Conservation (phyloP, 1,139 yeast genomes). For the Starmera stellimalicola region DNA sequence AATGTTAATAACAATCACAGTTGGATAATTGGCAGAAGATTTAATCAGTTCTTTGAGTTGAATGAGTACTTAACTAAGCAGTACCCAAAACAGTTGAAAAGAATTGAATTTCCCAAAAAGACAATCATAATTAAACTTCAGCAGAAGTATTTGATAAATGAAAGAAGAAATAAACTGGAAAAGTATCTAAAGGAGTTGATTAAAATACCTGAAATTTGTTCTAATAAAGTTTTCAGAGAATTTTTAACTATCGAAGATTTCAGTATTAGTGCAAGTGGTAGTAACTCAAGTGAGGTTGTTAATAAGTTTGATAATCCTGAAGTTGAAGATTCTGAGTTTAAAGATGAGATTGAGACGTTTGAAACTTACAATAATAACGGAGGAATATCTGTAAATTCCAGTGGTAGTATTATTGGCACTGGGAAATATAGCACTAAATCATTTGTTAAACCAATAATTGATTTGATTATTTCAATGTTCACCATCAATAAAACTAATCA, state of each 20-base stretch:
- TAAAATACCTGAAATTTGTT: constrained; percentile 59
- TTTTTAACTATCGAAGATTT: constrained; percentile 73
- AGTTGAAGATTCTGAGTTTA: constrained; percentile 4
- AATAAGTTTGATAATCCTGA: neutral
- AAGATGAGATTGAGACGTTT: constrained; percentile 1
- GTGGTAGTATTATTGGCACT: constrained; percentile 1
- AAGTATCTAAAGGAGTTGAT: constrained; percentile 51
- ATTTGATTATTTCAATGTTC: constrained; percentile 61
- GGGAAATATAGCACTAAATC: constrained; percentile 21
- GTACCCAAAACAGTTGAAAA: constrained; percentile 40
- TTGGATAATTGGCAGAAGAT: constrained; percentile 86
- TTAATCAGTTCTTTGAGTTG: constrained; percentile 70
- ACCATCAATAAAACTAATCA: constrained; percentile 54
- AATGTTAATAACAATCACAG: constrained; percentile 35
- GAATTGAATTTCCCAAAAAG: constrained; percentile 43
- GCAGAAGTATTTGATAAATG: constrained; percentile 52
- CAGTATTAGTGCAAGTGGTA: constrained; percentile 16
- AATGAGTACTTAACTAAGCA: constrained; percentile 52
- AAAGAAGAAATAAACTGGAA: constrained; percentile 53
- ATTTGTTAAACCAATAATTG: constrained; percentile 79
- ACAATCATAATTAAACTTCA: constrained; percentile 56
- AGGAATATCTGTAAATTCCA: too few species aligned
- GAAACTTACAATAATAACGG: constrained; percentile 1
- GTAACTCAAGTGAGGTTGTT: neutral
- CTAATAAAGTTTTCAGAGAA: constrained; percentile 59